Conservation (phyloP, 441 rosid genomes). For the Mallotus japonicus region DNA sequence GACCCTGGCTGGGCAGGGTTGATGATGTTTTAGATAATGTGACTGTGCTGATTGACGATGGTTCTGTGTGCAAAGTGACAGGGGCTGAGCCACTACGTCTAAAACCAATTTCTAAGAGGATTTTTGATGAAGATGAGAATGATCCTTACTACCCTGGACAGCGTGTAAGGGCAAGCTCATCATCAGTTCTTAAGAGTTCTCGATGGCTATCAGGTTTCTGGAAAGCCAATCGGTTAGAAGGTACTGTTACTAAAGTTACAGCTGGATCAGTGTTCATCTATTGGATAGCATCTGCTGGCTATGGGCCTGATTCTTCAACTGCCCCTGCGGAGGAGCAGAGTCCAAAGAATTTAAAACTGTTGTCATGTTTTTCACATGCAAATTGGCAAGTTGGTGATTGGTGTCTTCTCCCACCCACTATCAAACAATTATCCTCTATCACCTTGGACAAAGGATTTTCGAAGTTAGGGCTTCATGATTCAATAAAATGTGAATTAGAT, state of each 20-base stretch:
- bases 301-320: constrained; percentile 81
- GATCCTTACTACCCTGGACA: constrained; percentile 93
- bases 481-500: constrained; percentile 36
- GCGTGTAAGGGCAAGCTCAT: constrained; percentile 85
- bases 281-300: constrained; percentile 98
- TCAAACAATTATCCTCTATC: constrained; percentile 40
- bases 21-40: constrained; percentile 93
- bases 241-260: constrained; percentile 84
- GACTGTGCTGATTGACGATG: constrained; percentile 91
- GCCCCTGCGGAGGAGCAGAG: constrained; percentile 90
- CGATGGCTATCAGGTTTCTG: constrained; percentile 85
- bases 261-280: constrained; percentile 80
- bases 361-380: constrained; percentile 84
- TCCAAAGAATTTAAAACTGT: constrained; percentile 77
- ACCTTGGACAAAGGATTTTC: constrained; percentile 51
- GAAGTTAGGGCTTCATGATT: constrained; percentile 50
- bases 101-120: constrained; percentile 62
- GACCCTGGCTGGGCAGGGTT: constrained; percentile 95
- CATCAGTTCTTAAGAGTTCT: constrained; percentile 74
- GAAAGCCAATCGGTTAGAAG: constrained; percentile 88
- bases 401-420: constrained; percentile 67
- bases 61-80: constrained; percentile 79
- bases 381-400: constrained; percentile 98
- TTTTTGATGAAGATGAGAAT: constrained; percentile 82
- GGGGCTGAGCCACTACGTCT: constrained; percentile 78